phyloP scores from a whole-genome alignment of 306 rosid genomes.

The Prunus dulcis region DNA sequence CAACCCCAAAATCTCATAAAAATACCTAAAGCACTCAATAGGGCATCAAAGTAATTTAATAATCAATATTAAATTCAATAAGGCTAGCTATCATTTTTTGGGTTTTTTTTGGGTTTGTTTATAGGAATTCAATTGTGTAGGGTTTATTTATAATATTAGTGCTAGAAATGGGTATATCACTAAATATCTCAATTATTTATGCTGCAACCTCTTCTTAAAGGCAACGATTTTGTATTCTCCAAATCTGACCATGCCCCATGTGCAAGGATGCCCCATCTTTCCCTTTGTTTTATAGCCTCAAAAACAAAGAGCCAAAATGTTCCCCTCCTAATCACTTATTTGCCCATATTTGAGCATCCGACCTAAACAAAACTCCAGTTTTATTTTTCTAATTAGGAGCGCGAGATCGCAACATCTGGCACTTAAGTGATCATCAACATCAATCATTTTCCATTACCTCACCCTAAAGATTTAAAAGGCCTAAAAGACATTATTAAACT shows the following conservation, averaged over 20 bases:
- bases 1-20: no score
- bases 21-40: no score
- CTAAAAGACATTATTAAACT: background rate
- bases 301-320: conserved; percentile 43
- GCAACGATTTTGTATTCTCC: conserved; percentile 42
- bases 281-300: conserved; percentile 21
- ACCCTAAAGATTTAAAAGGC: background rate
- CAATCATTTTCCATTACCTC: conserved; percentile 26
- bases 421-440: conserved; percentile 9
- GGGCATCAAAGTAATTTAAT: no score
- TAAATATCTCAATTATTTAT: background rate
- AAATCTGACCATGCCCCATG: conserved; percentile 75
- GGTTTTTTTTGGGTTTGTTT: no score
- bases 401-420: conserved; percentile 9
- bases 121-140: no score
- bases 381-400: background rate
- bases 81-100: no score
- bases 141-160: no score
- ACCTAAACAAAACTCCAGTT: conserved; percentile 34
- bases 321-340: conserved; percentile 40
- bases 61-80: no score
- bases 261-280: conserved; percentile 56
- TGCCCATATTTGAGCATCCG: conserved; percentile 24
- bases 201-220: conserved; percentile 13
- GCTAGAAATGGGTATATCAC: no score